Evolutionary conservation across 306 rosid species (phyloP), one percentile per base, ranked within the genome.

Genomic region (Betula pendula): DNA sequence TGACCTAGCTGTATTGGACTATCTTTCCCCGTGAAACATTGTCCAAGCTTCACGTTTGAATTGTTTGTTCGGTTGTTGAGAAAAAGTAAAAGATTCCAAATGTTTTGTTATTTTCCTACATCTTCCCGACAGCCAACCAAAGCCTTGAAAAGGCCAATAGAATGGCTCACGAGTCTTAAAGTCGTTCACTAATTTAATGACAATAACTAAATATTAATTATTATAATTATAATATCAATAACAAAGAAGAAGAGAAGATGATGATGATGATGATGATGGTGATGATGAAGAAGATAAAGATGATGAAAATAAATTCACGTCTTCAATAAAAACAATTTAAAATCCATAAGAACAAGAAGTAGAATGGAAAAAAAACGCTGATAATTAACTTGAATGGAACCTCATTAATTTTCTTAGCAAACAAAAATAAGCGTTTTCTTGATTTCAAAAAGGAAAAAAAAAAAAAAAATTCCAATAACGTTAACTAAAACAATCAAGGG

Each of bases 121-220:
- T 87, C 86, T 79, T 81, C 91, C 92, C 94, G 97, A 90, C 98
- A 89, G 55, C 84, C 85, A 84, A 82, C 89, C 87, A 66, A 69
- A 67, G 69, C 79, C 69, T 15, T 62, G 27, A 66, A 73, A 51
- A 68, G 70, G 71, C 59, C 72, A 80, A 56, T 74, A 31, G 62
- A 17, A 44, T n/a, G 51, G 58, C 81, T 55, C 71, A 14, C 55
- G 50, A 53, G 56, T 75, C 74, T 15, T 7, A 11, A 16, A 47
- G 53, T 20, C n/a, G 11, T 15, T 7, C 42, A 12, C 2, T 29
- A 25, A 59, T 59, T 5, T 59, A 59, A 27, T 59, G 27, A 59
- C 15, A 59, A 59, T 25, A 59, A 27, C 27, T 12, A 25, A 25
- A 25, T 14, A 27, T 48, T 35, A 35, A 48, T 45, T 3, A 11